Evolutionary conservation across 2,329 filamentous ascomycete genomes (phyloP), one percentile per base, ranked within the genome.

Genomic region (Alternaria angustiovoidea): DNA sequence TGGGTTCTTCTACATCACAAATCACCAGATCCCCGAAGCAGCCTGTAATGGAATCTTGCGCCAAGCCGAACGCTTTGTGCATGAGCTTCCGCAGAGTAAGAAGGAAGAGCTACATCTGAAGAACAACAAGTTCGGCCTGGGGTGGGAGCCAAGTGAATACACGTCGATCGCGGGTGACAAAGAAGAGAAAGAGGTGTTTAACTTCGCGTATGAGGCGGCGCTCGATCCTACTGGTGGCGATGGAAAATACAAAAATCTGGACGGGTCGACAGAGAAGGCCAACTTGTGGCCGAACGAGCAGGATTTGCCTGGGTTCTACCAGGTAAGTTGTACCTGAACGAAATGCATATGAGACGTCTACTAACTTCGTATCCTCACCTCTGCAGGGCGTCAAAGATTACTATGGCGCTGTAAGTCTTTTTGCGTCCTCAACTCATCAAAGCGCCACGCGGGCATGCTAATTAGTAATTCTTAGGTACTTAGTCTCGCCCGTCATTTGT

Each of bases 181-280:
- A 16, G 79, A 82, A 65, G 77, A 75, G 0, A 81, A 81, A 57
- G 78, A 81, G 54, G 78, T 74, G 2, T 81, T 80, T 67, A 81
- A 81, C 51, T 81, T 77, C 67, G 76, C 78, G 7, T 82, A 82
- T 55, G 80, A 81, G 64, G 69, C 65, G 20, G 72, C 64, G 8
- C 68, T 82, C 6, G 80, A 81, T 56, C 70, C 67, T 2, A 76
- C 69, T 1, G 79, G 79, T 5, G 79, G 80, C 14, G 80, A 82
- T 70, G 79, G 79, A 5, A 58, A 72, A 58, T 81, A 81, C 61
- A 65, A 68, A 14, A 79, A 82, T 36, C 62, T 82, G 4, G 79
- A 82, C 62, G 80, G 80, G 5, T 70, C 64, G 4, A 66, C 62
- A 12, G 65, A 64, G 5, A 75, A 76, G n/a, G 74, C 67, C 0